Evolutionary conservation across 2,329 filamentous ascomycete genomes (phyloP), one percentile per base, ranked within the genome.

Genomic region (Seiridium cupressi): DNA sequence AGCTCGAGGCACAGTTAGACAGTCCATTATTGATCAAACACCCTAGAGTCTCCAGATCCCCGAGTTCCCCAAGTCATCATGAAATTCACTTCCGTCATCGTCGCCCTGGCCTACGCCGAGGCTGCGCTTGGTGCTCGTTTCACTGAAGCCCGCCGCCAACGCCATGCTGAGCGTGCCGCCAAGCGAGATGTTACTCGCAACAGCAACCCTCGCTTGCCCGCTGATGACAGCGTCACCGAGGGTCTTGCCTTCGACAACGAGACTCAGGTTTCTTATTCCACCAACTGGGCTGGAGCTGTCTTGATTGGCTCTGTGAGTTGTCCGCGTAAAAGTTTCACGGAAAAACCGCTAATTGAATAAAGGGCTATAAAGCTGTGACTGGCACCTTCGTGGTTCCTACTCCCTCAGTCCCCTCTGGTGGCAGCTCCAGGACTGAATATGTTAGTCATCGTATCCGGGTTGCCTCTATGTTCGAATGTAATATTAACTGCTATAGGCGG

Each of bases 221-320:
- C 26, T 34, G 38, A 46, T 7, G 38, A 46, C 26, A 26, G 71
- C 46, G 69, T 70, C 18, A 71, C 68, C 35, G 62, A 67, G 26
- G 65, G 65, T 38, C 13, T 53, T 31, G 49, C 49, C 9, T n/a
- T 53, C 13, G 49, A 53, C 49, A 53, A 53, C 13, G 32, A 53
- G 49, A 53, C 49, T 65, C 66, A 82, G 13, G 77, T 81, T 32
- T 64, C 18, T 26, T 26, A 26, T 26, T 26, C 18, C 18, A 26
- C 18, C 18, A 26, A 26, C 18, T 87, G 85, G 85, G 81, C 84
- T 7, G 85, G 85, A 36, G 82, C 82, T 1, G 81, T 86, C 7
- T 77, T 84, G 56, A 79, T 79, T 38, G 78, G 78, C 46, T 26
- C 18, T 26, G 18, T 26, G 18, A 26, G 18, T 26, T 26, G 18